phyloP scores from a whole-genome alignment of 176 grass and related monocot genomes.

The Oryza meyeriana region DNA sequence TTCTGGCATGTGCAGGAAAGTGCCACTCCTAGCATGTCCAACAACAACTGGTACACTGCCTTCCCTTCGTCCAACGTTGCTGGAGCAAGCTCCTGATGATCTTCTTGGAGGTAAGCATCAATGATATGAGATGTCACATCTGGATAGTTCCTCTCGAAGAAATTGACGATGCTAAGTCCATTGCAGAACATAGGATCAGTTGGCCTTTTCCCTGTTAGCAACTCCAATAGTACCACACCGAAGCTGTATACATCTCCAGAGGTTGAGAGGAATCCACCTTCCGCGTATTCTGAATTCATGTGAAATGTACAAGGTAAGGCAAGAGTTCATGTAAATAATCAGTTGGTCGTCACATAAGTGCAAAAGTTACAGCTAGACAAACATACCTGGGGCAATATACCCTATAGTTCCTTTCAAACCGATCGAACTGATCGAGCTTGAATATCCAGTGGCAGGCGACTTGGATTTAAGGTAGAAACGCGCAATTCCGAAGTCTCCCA shows the following conservation, averaged over 20 bases:
- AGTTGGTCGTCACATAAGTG: too few relatives aligned
- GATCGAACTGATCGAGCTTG: not conserved
- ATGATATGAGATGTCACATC: not conserved
- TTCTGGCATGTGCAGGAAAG: not conserved
- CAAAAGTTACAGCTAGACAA: not conserved
- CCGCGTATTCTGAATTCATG: not conserved
- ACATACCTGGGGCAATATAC: slow-evolving; percentile 48
- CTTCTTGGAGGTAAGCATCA: not conserved
- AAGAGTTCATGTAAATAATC: too few relatives aligned
- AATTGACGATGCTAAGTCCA: not conserved
- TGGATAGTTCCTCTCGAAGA: not conserved
- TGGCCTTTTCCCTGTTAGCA: not conserved
- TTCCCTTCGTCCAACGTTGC: not conserved
- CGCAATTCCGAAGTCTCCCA: slow-evolving; percentile 49
- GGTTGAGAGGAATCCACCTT: not conserved
- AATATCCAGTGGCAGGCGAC: not conserved
- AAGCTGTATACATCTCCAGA: not conserved
- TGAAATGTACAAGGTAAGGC: not conserved
- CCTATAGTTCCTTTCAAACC: slow-evolving; percentile 42
- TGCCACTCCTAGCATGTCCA: not conserved
- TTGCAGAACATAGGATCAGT: not conserved
- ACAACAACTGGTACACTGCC: too few relatives aligned
- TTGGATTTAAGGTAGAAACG: not conserved
- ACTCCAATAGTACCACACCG: not conserved
- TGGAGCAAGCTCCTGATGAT: not conserved